These are phyloP conservation scores for Colletotrichum sansevieriae DNA, from an alignment of 2,329 filamentous ascomycete genomes.

Conservation along the genomic window DNA sequence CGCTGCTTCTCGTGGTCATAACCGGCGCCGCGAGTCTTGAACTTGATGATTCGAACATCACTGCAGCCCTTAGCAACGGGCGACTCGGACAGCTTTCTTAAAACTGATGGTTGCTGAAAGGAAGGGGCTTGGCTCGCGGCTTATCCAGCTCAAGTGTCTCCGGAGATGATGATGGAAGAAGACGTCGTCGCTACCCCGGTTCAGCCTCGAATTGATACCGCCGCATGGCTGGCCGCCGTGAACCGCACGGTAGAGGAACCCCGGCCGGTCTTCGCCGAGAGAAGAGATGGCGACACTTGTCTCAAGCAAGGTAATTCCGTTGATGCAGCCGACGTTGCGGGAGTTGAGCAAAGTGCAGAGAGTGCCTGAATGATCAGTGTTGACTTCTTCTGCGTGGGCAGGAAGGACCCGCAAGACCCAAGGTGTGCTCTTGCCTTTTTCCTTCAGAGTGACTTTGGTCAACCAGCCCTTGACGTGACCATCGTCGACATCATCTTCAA, in stretches of 20 bases:
- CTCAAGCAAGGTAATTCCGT: background rate
- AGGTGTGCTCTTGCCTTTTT: background rate
- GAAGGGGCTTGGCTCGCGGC: conserved; percentile 1
- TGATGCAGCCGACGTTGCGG: background rate
- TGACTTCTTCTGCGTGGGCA: background rate
- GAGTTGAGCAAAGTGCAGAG: background rate
- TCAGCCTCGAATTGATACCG: background rate
- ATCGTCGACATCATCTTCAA: background rate
- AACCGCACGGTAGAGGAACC: background rate
- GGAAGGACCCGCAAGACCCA: conserved; percentile 1
- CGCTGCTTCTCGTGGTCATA: conserved; percentile 8
- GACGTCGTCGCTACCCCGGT: background rate
- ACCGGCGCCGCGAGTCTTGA: background rate
- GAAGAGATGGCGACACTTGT: background rate
- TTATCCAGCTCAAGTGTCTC: background rate
- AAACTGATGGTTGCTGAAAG: background rate
- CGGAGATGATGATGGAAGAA: conserved; percentile 16
- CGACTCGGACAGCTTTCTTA: background rate
- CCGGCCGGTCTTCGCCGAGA: background rate
- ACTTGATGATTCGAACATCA: background rate
- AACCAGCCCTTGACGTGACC: background rate
- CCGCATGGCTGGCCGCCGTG: background rate
- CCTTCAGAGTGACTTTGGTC: background rate
- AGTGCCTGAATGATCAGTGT: background rate
- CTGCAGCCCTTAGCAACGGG: background rate